phyloP scores from a whole-genome alignment of 2,329 filamentous ascomycete species.

The Lomentospora prolificans region DNA sequence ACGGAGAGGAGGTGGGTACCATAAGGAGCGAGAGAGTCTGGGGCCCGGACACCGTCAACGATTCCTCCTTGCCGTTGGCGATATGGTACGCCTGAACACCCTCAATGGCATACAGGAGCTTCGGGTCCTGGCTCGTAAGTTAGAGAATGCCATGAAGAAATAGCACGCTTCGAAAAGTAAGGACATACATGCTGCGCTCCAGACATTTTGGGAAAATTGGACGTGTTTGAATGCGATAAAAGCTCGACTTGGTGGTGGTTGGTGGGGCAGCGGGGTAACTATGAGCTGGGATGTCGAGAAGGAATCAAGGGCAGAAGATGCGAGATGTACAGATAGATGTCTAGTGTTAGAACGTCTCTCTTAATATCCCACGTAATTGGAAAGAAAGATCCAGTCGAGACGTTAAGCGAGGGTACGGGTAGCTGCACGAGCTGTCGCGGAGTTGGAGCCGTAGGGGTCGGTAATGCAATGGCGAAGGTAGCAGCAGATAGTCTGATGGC shows the following conservation, averaged over 20 bases:
- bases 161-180: background rate
- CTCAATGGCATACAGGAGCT: constrained; percentile 61
- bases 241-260: background rate
- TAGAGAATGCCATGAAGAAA: background rate
- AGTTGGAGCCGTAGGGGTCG: background rate
- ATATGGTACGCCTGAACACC: constrained; percentile 90
- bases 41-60: constrained; percentile 73
- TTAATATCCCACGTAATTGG: no score
- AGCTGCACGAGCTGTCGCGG: background rate
- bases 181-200: constrained; percentile 6
- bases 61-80: constrained; percentile 73
- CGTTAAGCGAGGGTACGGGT: no score
- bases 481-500: background rate
- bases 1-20: constrained; percentile 81
- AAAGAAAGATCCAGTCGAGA: no score
- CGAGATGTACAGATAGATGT: no score
- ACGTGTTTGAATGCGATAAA: background rate
- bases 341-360: no score
- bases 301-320: no score
- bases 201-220: background rate
- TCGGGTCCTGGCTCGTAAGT: constrained; percentile 41
- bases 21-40: constrained; percentile 90
- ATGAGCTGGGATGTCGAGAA: no score
- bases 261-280: background rate
- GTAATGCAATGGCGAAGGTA: no score